Base-by-base conservation (phyloP, 2,329 filamentous ascomycete species). In the Neurospora sp. region DNA sequence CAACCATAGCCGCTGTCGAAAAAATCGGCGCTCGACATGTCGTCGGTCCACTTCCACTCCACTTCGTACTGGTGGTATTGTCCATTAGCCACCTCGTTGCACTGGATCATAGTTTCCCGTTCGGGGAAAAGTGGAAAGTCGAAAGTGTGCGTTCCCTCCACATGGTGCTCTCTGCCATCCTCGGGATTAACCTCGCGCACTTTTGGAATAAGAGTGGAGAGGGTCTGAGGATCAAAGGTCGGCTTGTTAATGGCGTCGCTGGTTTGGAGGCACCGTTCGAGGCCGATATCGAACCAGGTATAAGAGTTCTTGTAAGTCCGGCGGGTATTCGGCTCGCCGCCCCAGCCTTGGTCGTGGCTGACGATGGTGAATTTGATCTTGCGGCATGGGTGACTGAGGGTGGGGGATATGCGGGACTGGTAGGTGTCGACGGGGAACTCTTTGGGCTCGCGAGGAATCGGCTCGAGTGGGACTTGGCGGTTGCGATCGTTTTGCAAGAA, bases 251-350 rank as follows among this genome's bases (percentile, higher is more conserved):
- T 42, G 43, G 38, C 62, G 69, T 77, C 74, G 0, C 74, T 76
- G 17, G 79, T 79, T 66, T 85, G 84, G 67, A 87, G 84, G 15
- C 82, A 85, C 3, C 82, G 82, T 77, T 90, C 88, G 17, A 89
- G 76, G 0, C 88, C 88, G 17, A 83, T 86, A 69, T 90, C 88
- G 71, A 90, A 89, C 88, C 88, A 91, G 0, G 88, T 88, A 78
- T 79, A 88, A 0, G 88, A 86, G 2, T 78, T 79, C 0, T 76
- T 73, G 69, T 83, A 89, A 1, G 81, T 82, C 2, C 81, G 81
- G 2, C 75, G 75, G 52, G 78, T 73, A 0, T 15, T 62, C 0
- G 0, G 1, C 0, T 78, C 71, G 15, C 82, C 80, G 39, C 83
- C 82, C 82, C 83, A 88, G 4, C 88, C 89, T 73, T 91, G 89